These are phyloP conservation scores for Desmodesmus armatus DNA, from an alignment of 139 green algal genomes.

Conservation along the genomic window DNA sequence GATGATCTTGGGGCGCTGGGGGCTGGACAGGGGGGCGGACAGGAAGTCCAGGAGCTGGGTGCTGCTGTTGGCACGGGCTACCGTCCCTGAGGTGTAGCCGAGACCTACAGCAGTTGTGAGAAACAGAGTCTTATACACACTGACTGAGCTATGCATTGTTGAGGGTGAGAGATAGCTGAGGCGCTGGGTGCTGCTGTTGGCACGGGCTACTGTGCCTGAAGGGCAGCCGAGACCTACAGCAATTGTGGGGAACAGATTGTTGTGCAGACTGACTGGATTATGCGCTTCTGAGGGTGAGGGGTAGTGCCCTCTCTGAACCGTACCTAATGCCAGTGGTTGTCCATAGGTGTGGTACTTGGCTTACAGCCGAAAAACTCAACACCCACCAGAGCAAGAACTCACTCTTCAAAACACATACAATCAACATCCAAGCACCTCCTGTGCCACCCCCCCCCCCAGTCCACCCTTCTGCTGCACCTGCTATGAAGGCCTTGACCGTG, in stretches of 20 bases:
- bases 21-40: background rate
- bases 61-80: slow-evolving; percentile 30
- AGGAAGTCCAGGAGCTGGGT: slow-evolving; percentile 18
- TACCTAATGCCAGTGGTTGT: too few relatives aligned
- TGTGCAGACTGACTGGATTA: too few relatives aligned
- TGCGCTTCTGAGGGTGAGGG: background rate
- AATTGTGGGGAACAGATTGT: too few relatives aligned
- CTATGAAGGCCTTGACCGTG: slow-evolving; percentile 45
- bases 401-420: too few relatives aligned
- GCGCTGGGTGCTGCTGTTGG: slow-evolving; percentile 26
- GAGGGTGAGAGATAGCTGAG: background rate
- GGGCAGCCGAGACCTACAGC: slow-evolving; percentile 9
- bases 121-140: too few relatives aligned
- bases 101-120: background rate
- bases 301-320: too few relatives aligned
- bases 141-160: too few relatives aligned
- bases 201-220: slow-evolving; percentile 2
- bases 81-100: background rate
- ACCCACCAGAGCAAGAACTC: too few relatives aligned
- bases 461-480: slow-evolving; percentile 29
- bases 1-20: slow-evolving; percentile 2
- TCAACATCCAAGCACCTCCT: too few relatives aligned
- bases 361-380: too few relatives aligned
- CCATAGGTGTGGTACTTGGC: too few relatives aligned
- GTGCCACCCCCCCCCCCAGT: too few relatives aligned